These are phyloP conservation scores for Picea sitchensis DNA, from an alignment of 75 land plant species.

Conservation along the genomic window DNA sequence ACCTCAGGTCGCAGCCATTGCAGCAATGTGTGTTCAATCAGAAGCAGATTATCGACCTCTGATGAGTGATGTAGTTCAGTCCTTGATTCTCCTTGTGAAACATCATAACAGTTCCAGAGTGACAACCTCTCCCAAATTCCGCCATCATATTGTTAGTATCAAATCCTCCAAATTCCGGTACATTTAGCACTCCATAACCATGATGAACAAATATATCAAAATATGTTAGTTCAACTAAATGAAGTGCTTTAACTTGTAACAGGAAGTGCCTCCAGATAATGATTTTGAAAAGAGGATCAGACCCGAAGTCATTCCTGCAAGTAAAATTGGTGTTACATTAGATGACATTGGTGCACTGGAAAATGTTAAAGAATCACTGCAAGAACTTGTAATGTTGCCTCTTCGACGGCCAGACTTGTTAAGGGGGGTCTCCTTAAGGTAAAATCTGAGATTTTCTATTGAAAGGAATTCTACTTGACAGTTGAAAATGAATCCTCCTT, in stretches of 20 bases:
- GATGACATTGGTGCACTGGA: constrained; percentile 87
- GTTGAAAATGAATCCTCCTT: not conserved
- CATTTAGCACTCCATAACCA: not conserved
- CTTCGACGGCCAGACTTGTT: constrained; percentile 79
- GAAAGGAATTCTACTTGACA: not conserved
- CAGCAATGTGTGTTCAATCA: too few species aligned
- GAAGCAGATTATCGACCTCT: too few species aligned
- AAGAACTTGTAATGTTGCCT: constrained; percentile 91
- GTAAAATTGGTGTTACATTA: constrained; percentile 75
- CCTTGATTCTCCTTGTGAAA: too few species aligned
- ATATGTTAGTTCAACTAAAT: constrained; percentile 1
- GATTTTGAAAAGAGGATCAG: constrained; percentile 95
- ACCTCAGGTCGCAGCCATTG: too few species aligned
- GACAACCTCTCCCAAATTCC: too few species aligned
- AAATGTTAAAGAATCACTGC: constrained; percentile 79
- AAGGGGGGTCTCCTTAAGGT: constrained; percentile 80
- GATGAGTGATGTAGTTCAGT: too few species aligned
- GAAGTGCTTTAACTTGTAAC: constrained; percentile 4
- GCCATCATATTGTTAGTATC: too few species aligned
- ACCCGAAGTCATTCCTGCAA: constrained; percentile 88
- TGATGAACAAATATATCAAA: not conserved
- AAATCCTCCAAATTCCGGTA: too few species aligned
- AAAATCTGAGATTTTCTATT: not conserved
- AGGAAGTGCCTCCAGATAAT: constrained; percentile 82
- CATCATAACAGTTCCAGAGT: too few species aligned